Evolutionary conservation across 495 filamentous ascomycete species (phyloP), one percentile per base, ranked within the genome.

Genomic region (Penicillium daleae): DNA sequence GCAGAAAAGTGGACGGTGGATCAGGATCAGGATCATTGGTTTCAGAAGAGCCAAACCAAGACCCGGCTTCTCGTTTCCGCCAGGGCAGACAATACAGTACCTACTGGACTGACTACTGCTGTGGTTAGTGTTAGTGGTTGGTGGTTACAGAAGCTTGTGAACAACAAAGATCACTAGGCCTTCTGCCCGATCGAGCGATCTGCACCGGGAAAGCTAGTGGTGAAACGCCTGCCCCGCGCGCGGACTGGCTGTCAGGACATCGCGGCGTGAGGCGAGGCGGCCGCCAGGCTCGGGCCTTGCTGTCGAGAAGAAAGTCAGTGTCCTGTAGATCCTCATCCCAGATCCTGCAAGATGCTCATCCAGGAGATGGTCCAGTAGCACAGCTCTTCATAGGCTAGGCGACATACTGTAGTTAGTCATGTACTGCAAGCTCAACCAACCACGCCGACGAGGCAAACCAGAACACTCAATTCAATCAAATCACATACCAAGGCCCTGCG

Each of bases 131-230:
- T n/a, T n/a, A n/a, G n/a, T n/a, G n/a, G n/a, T n/a, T n/a, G n/a
- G n/a, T n/a, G n/a, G n/a, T n/a, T 17, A 40, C 37, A 17, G 4
- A 10, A 13, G 33, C 35, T 46, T 3, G 0, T 46, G 42, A 13
- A 13, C 42, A 10, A 42, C 40, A 22, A 10, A 21, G 42, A 52
- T 32, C 26, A 52, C 49, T 54, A 22, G 32, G 31, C 51, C 51
- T 40, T 49, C 53, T 63, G 39, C 65, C 65, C 52, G 49, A 61
- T 67, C 27, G 44, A 53, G 60, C 40, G 66, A 69, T 61, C 60
- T 66, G 63, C 66, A 55, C 59, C 57, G 60, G 62, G 31, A 52
- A 55, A 54, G 33, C 51, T 54, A 54, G 40, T 37, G 37, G 27
- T 69, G 63, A 66, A 66, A 69, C 66, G 53, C 44, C 24, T 54